Conservation (phyloP, 139 green algal species). For the Chlamydomonas sphaeroides region DNA sequence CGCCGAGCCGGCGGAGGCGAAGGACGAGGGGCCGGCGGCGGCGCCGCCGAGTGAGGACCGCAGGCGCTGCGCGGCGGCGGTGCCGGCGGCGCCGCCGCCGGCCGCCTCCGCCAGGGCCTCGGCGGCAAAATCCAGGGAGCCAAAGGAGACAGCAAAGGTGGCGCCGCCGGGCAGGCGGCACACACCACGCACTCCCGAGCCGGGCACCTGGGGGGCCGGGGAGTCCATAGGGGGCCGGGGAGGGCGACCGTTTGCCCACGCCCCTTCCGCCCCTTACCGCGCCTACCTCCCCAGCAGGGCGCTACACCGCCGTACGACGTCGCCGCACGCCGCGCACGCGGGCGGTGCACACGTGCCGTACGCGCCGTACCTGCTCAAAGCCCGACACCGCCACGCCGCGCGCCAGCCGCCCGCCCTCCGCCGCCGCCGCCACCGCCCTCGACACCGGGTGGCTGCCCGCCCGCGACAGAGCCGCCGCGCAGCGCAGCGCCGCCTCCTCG, state of each 20-base stretch:
- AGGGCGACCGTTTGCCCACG: no score
- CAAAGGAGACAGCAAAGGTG: constrained; percentile 60
- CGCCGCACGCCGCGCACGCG: no score
- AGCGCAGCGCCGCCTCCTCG: constrained; percentile 52
- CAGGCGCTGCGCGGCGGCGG: neutral
- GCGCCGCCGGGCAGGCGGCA: constrained; percentile 40
- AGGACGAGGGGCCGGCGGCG: no score
- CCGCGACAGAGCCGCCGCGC: constrained; percentile 55
- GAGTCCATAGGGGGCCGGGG: no score
- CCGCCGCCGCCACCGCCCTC: constrained; percentile 54
- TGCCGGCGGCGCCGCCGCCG: neutral
- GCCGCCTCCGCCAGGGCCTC: constrained; percentile 27
- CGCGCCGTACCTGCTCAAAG: constrained; percentile 44
- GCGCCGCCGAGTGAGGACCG: neutral
- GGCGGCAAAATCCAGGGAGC: constrained; percentile 65
- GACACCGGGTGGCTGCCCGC: constrained; percentile 65
- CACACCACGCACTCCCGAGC: constrained; percentile 58
- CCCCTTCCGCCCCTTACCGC: no score
- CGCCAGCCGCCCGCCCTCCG: constrained; percentile 6
- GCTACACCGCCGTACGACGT: no score
- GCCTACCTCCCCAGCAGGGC: no score
- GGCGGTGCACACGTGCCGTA: no score
- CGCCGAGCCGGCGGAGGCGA: no score
- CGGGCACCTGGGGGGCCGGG: constrained; percentile 46
- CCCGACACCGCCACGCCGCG: constrained; percentile 27